These are phyloP conservation scores for Fusarium lateritium DNA, from an alignment of 2,329 filamentous ascomycete species.

Conservation along the genomic window DNA sequence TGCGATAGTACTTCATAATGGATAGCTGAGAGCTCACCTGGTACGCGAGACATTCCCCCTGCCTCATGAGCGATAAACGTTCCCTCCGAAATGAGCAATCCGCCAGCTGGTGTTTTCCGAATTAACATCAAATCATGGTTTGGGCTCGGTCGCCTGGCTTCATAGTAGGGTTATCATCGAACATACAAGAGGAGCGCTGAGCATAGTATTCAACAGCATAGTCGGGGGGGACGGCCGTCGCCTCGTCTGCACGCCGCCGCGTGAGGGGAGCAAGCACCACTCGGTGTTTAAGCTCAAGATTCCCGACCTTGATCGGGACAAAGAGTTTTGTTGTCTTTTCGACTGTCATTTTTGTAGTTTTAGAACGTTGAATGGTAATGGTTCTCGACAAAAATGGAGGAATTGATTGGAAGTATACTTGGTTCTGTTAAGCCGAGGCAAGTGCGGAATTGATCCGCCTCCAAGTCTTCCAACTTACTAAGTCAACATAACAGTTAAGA, in stretches of 20 bases:
- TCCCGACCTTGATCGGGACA: slow-evolving; percentile 58
- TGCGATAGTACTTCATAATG: neutral
- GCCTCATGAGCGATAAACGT: slow-evolving; percentile 59
- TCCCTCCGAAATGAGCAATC: slow-evolving; percentile 62
- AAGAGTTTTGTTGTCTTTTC: slow-evolving; percentile 55
- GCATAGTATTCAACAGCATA: slow-evolving; percentile 62
- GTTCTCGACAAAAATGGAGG: neutral
- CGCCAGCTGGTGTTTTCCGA: slow-evolving; percentile 51
- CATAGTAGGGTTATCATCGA: neutral
- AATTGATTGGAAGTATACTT: neutral
- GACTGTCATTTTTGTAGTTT: slow-evolving; percentile 19
- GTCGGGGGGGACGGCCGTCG: slow-evolving; percentile 44
- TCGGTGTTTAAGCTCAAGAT: slow-evolving; percentile 56
- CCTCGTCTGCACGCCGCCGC: slow-evolving; percentile 63
- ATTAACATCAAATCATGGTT: neutral
- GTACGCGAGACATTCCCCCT: slow-evolving; percentile 49
- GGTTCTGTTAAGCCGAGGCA: too few species aligned
- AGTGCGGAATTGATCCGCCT: too few species aligned
- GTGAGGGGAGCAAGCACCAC: slow-evolving; percentile 72
- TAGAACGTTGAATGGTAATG: neutral
- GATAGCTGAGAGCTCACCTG: slow-evolving; percentile 17
- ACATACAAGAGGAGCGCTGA: slow-evolving; percentile 57
- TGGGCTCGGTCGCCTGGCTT: neutral
- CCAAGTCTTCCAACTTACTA: neutral
- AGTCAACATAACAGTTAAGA: neutral